Conservation (phyloP, 2,329 filamentous ascomycete genomes). For the Esteya vermicola region DNA sequence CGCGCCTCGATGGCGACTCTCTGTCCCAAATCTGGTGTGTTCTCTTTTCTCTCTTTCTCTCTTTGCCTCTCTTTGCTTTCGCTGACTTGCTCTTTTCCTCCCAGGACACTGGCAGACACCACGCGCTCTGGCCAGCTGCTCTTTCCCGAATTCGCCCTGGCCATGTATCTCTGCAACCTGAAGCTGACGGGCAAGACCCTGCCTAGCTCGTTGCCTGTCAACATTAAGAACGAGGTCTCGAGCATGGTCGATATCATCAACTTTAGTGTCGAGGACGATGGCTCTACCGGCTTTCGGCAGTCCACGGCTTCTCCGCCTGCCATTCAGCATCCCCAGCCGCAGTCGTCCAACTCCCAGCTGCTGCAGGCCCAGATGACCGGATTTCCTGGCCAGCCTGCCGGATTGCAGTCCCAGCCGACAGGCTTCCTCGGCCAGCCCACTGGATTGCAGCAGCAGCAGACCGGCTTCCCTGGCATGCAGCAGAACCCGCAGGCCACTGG, state of each 20-base stretch:
- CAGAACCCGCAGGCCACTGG: conserved; percentile 61
- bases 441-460: conserved; percentile 52
- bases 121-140: conserved; percentile 92
- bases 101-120: conserved; percentile 80
- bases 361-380: conserved; percentile 56
- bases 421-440: conserved; percentile 43
- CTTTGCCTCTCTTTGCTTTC: too few species aligned
- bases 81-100: too few species aligned
- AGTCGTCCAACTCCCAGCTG: conserved; percentile 55
- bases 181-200: conserved; percentile 77
- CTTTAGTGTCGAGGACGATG: conserved; percentile 74
- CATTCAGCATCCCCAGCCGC: conserved; percentile 58
- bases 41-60: too few species aligned
- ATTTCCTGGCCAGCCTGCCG: conserved; percentile 45
- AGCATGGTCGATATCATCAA: conserved; percentile 99
- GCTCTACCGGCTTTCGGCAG: conserved; percentile 20
- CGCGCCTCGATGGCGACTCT: conserved; percentile 73
- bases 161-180: conserved; percentile 97
- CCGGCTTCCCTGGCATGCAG: conserved; percentile 49
- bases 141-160: conserved; percentile 92
- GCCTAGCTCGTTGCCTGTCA: conserved; percentile 62
- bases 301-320: conserved; percentile 34
- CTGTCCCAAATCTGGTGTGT: conserved; percentile 83
- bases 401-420: conserved; percentile 30
- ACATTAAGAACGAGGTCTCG: conserved; percentile 88